Conservation (phyloP, 306 rosid genomes). For the Boehmeria nivea region DNA sequence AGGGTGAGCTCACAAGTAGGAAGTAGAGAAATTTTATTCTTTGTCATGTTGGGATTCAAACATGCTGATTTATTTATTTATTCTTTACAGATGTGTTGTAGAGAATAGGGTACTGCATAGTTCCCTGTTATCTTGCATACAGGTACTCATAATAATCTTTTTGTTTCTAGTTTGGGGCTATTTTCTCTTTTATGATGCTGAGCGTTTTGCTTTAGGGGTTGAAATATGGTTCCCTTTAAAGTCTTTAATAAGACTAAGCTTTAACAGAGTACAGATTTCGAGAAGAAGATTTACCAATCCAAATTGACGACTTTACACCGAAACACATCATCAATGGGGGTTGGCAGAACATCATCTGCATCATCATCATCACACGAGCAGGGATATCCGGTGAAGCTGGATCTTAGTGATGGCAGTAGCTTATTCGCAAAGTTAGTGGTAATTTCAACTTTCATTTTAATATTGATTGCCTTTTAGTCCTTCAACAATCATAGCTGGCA, state of each 20-base stretch:
- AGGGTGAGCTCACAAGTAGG: constrained; percentile 49
- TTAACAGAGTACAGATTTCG: constrained; percentile 61
- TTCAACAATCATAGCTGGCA: constrained; percentile 7
- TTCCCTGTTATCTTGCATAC: constrained; percentile 67
- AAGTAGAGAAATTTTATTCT: constrained; percentile 14
- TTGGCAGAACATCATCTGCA: constrained; percentile 29
- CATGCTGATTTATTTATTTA: constrained; percentile 12
- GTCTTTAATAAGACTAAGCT: constrained; percentile 26
- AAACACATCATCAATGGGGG: constrained; percentile 33
- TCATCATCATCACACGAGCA: constrained; percentile 25
- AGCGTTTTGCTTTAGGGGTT: neutral
- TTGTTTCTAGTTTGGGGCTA: constrained; percentile 11
- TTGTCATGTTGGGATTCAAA: constrained; percentile 24
- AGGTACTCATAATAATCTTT: constrained; percentile 62
- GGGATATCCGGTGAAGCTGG: constrained; percentile 57
- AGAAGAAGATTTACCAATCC: constrained; percentile 55
- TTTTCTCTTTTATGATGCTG: too few species aligned
- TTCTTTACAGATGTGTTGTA: constrained; percentile 67
- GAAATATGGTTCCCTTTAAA: constrained; percentile 1
- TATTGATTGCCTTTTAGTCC: neutral
- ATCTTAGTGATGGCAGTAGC: constrained; percentile 73
- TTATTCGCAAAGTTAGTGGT: constrained; percentile 89
- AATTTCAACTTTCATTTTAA: constrained; percentile 27
- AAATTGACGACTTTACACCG: constrained; percentile 56
- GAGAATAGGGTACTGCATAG: constrained; percentile 82